Evolutionary conservation across 2,329 filamentous ascomycete genomes (phyloP).

Genomic region (Fusarium falciforme): DNA sequence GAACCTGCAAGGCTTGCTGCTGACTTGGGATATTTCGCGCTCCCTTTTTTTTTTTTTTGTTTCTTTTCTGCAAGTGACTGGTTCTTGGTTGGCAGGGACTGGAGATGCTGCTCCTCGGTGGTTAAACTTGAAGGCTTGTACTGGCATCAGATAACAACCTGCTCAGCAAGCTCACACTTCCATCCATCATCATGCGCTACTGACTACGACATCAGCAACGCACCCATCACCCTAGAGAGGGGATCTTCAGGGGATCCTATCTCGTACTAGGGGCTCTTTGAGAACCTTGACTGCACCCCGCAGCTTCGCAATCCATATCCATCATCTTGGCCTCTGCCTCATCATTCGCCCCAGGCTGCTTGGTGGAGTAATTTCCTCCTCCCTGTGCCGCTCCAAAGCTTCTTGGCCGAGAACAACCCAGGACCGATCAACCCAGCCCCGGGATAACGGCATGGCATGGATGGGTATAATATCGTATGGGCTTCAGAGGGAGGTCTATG

Average conservation of each 20-base stretch:
- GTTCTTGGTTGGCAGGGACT: background rate
- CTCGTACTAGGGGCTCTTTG: conserved; percentile 3
- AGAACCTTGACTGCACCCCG: conserved; percentile 35
- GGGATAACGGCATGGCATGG: conserved; percentile 9
- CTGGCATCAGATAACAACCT: background rate
- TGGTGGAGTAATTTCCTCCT: conserved; percentile 21
- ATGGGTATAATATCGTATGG: background rate
- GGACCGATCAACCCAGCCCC: conserved; percentile 7
- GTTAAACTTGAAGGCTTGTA: background rate
- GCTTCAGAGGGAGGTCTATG: conserved; percentile 9
- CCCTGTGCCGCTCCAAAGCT: conserved; percentile 11
- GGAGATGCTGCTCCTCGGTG: background rate
- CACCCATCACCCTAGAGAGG: background rate
- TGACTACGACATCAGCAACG: background rate
- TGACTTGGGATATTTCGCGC: conserved; percentile 18
- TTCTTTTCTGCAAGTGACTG: background rate
- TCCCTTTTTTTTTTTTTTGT: conserved; percentile 2
- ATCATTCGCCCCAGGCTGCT: conserved; percentile 8
- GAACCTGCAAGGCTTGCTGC: background rate
- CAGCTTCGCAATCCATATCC: conserved; percentile 30
- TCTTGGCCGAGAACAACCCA: conserved; percentile 14
- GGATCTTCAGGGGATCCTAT: conserved; percentile 30
- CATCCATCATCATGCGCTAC: background rate
- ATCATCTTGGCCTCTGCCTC: background rate
- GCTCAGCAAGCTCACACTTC: background rate